Base-by-base conservation (phyloP, 2,329 filamentous ascomycete species). In the Aspergillus sergii region DNA sequence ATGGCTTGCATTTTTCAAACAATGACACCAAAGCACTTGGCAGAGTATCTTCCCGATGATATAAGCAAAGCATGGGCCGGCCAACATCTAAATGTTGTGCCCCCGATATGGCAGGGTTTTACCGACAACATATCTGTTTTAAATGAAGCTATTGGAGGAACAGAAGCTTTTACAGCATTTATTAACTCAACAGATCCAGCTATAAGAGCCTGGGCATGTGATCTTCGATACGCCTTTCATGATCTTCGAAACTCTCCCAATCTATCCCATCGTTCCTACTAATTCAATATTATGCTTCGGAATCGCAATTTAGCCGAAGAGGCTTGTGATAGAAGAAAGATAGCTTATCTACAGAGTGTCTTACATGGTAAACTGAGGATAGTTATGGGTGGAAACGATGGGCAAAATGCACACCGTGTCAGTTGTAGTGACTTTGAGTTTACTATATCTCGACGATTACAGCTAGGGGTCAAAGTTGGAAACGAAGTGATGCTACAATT, bases 81-180 rank as follows among this genome's bases (percentile, higher is more conserved):
- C 19, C 48, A 54, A 34, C 61, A 67, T 57, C 41, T 67, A 9
- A 64, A 67, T 50, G 54, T 67, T 54, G 61, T 58, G 21, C 57
- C 60, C 39, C 65, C 65, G 21, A 32, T 65, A 32, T 67, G 60
- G 65, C 63, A 63, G 32, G 46, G 58, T n/a, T 59, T 59, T 36
- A 59, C 55, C 23, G 21, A 26, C 11, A 11, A 46, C 10, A 46
- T 46, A 46, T 14, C 43, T 46, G 21, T 10, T 21, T 46, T 46
- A 11, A 5, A 12, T 46, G 21, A 46, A 10, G 21, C 10, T 23
- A 46, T 46, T 26, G 43, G 43, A 46, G 21, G 21, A 46, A 46
- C 21, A 12, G 21, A 26, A 4, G 43, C 43, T 46, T 46, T 46
- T 26, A 11, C 21, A 46, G 14, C 10, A 23, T 23, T 46, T 46